Base-by-base conservation (phyloP, 345 rosid species). In the Bretschneidera sinensis region DNA sequence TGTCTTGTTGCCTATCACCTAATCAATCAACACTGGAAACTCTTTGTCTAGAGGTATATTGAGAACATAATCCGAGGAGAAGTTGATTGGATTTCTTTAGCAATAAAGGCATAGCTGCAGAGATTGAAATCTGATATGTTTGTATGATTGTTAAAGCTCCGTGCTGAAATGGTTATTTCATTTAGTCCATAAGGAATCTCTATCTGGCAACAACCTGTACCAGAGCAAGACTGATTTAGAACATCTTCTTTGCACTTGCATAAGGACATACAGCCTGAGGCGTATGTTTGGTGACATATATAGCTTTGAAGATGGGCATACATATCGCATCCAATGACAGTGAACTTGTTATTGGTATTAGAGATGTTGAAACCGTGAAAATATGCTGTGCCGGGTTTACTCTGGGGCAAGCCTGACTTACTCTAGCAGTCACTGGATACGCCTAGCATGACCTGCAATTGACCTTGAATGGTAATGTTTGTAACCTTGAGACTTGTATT, bases 151-250 rank as follows among this genome's bases (percentile, higher is more conserved):
- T 9, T 0, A 20, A 21, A 24, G 43, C 78, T 66, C 0, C 0
- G 0, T 6, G 62, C 16, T 3, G 0, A 0, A 0, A 51, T 48
- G 14, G 14, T 49, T n/a, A 62, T 48, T 1, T 18, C 35, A 4
- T 0, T 48, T 54, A 76, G 52, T 20, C 64, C 68, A 20, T 53
- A 47, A 0, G 83, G 75, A 52, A 83, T 67, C 4, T 73, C 17
- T 9, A 74, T 70, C 24, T 84, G 78, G 21, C 88, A 83, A 39
- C 85, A 83, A 9, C 78, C 78, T 2, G 69, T 25, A 2, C 82
- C 82, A 31, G 48, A 35, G 73, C 82, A 83, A 0, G 57, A 24
- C 6, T 61, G 60, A 6, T 76, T 63, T 0, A 39, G 22, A 21
- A 65, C 59, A 45, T 57, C 55, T 0, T 59, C 50, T 0, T 19